phyloP scores from a whole-genome alignment of 1,139 yeast species.

The Kodamaea suecica region DNA sequence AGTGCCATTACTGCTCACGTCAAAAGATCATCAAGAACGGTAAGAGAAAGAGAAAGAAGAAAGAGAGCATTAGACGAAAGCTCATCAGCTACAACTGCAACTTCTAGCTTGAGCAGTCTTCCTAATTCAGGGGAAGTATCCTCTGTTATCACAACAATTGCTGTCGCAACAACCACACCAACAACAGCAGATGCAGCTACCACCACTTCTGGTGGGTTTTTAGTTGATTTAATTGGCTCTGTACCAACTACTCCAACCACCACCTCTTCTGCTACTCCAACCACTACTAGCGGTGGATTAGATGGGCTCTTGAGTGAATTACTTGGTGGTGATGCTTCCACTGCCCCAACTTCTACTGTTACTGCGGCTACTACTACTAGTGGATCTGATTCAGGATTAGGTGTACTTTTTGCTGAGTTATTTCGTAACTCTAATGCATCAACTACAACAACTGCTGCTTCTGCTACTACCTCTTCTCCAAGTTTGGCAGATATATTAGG shows the following conservation, averaged over 20 bases:
- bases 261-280: slow-evolving; percentile 9
- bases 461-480: slow-evolving; percentile 15
- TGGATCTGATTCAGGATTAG: slow-evolving; percentile 10
- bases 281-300: slow-evolving; percentile 7
- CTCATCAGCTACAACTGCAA: no score
- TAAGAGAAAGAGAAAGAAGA: slow-evolving; percentile 2
- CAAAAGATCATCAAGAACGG: slow-evolving; percentile 7
- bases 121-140: no score
- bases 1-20: slow-evolving; percentile 8
- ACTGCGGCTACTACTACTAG: slow-evolving; percentile 7
- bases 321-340: slow-evolving; percentile 11
- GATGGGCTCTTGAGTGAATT: slow-evolving; percentile 13
- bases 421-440: slow-evolving; percentile 12
- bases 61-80: slow-evolving; percentile 7
- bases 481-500: slow-evolving; percentile 14
- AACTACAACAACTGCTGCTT: slow-evolving; percentile 9
- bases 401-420: slow-evolving; percentile 15
- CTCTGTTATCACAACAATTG: slow-evolving; percentile 4
- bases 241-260: slow-evolving; percentile 8
- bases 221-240: slow-evolving; percentile 11
- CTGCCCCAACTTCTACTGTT: slow-evolving; percentile 10
- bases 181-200: slow-evolving; percentile 5
- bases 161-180: slow-evolving; percentile 5
- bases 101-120: no score
- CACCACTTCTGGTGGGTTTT: slow-evolving; percentile 5